Conservation (phyloP, 2,329 filamentous ascomycete species). For the Davidsoniella virescens region DNA sequence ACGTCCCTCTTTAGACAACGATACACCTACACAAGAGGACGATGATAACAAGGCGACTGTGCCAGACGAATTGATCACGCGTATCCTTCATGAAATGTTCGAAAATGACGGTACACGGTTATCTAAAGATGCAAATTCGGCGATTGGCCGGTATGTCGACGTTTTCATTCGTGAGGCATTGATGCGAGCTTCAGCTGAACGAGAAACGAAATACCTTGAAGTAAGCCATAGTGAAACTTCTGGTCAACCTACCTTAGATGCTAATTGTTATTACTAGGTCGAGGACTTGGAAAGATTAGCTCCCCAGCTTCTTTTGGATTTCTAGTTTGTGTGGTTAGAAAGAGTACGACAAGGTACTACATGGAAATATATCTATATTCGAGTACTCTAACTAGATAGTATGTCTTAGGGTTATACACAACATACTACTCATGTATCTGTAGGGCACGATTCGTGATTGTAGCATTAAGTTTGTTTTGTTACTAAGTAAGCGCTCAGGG, state of each 20-base stretch:
- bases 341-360: no score
- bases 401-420: no score
- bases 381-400: no score
- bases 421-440: no score
- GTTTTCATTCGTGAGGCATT: conserved; percentile 83
- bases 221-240: conserved; percentile 28
- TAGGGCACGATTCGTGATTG: no score
- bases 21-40: conserved; percentile 13
- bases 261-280: conserved; percentile 25
- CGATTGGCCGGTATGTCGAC: conserved; percentile 75
- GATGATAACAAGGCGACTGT: conserved; percentile 34
- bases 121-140: conserved; percentile 57
- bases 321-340: conserved; percentile 31
- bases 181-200: conserved; percentile 59
- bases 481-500: no score
- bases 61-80: conserved; percentile 56
- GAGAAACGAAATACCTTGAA: conserved; percentile 56
- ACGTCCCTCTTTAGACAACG: neutral
- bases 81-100: conserved; percentile 67
- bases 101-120: conserved; percentile 54
- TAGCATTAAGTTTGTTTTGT: no score
- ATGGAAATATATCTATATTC: no score
- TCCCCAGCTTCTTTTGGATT: conserved; percentile 71
- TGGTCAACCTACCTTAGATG: neutral
- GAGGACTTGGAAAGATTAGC: conserved; percentile 82